A percentile compares a stretch with the other conserved stretches of the same genome.
These are phyloP conservation scores for Taxillus chinensis DNA, from an alignment of 164 flowering plant species.

Conservation along the genomic window DNA sequence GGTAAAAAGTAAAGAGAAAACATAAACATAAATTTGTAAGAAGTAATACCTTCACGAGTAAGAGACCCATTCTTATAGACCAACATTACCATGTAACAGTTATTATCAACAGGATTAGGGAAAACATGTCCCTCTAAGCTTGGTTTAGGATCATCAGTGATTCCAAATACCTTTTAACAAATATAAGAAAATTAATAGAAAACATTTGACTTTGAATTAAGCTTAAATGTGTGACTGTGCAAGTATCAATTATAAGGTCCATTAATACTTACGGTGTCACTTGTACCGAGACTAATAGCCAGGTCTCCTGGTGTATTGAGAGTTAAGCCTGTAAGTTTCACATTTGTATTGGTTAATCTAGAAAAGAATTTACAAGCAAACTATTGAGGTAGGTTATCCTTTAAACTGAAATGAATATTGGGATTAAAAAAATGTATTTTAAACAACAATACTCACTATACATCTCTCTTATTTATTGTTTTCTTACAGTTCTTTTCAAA, in stretches of 20 bases:
- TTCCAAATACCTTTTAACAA: constrained; percentile 66
- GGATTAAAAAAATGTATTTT: too few relatives aligned
- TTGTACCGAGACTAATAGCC: constrained; percentile 94
- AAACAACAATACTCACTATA: too few relatives aligned
- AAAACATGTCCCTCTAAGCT: constrained; percentile 84
- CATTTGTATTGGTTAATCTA: too few relatives aligned
- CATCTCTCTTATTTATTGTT: too few relatives aligned
- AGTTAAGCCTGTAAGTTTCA: constrained; percentile 56
- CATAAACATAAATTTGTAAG: neutral
- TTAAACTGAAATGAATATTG: too few relatives aligned
- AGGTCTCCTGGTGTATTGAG: constrained; percentile 82
- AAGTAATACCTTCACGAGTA: constrained; percentile 76
- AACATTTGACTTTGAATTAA: neutral
- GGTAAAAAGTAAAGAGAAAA: neutral
- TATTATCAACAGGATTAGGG: constrained; percentile 83
- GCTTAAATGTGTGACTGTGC: too few relatives aligned
- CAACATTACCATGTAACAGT: constrained; percentile 88
- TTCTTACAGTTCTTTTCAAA: too few relatives aligned
- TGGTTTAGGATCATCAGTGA: constrained; percentile 69
- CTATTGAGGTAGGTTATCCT: neutral
- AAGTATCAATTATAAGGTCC: neutral
- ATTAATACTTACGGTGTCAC: constrained; percentile 74
- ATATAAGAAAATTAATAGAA: neutral
- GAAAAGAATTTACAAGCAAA: too few relatives aligned
- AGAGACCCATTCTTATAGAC: constrained; percentile 87